Evolutionary conservation across 2,329 filamentous ascomycete species (phyloP).

Genomic region (Xylariomycetidae sp.): DNA sequence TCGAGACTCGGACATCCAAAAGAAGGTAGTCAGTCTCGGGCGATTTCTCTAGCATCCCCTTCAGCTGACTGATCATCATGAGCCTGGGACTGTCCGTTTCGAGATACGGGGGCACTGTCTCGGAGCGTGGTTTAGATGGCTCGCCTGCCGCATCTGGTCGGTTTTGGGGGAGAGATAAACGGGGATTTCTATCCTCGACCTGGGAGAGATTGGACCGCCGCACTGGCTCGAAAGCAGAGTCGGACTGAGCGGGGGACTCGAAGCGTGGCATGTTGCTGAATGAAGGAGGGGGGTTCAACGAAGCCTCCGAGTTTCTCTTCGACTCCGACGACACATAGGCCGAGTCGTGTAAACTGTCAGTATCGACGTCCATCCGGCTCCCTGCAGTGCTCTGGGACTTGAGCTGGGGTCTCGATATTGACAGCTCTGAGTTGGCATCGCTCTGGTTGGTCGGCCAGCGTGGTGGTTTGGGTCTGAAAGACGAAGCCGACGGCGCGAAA

Average conservation of each 20-base stretch:
- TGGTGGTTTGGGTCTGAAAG: slow-evolving; percentile 37
- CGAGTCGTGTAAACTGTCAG: slow-evolving; percentile 45
- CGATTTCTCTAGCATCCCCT: slow-evolving; percentile 46
- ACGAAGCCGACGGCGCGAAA: slow-evolving; percentile 33
- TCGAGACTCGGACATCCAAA: slow-evolving; percentile 81
- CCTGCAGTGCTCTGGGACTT: no score
- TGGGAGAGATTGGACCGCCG: slow-evolving; percentile 32
- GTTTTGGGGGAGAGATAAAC: slow-evolving; percentile 49
- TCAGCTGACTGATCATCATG: slow-evolving; percentile 51
- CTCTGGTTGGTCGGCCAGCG: slow-evolving; percentile 46
- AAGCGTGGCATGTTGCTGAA: slow-evolving; percentile 39
- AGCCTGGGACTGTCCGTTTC: slow-evolving; percentile 45
- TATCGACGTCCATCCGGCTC: slow-evolving; percentile 39
- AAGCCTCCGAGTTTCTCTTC: slow-evolving; percentile 48
- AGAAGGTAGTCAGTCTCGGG: slow-evolving; percentile 52
- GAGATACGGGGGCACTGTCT: slow-evolving; percentile 48
- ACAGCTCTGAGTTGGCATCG: slow-evolving; percentile 34
- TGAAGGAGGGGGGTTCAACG: slow-evolving; percentile 35
- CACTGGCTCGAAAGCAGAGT: slow-evolving; percentile 28
- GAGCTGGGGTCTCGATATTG: no score
- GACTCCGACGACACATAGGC: slow-evolving; percentile 51
- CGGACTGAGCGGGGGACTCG: slow-evolving; percentile 38
- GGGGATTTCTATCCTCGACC: slow-evolving; percentile 47
- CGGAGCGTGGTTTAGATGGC: slow-evolving; percentile 33
- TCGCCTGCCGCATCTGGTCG: slow-evolving; percentile 36